A percentile compares a stretch with the other conserved stretches of the same genome.
Evolutionary conservation across 129 eudicot species (phyloP).

Genomic region (Kitagawia praeruptora): DNA sequence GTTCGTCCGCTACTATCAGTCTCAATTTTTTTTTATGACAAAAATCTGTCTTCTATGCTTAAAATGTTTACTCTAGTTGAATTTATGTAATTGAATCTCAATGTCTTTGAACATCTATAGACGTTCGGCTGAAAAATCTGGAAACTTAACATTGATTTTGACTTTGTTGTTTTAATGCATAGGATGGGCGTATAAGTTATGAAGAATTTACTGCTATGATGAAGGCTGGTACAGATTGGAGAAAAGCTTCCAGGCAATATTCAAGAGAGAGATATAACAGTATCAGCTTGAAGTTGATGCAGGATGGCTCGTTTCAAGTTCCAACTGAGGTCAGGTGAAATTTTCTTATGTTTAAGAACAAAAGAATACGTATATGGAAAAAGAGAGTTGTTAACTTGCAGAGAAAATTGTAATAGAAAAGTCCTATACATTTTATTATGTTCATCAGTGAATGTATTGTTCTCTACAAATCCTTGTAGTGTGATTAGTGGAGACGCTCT

Average conservation of each 20-base stretch:
- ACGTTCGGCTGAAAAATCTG: background rate
- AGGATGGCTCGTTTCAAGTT: constrained; percentile 49
- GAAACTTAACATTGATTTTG: background rate
- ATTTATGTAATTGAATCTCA: background rate
- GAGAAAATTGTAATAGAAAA: background rate
- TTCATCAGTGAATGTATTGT: constrained; percentile 1
- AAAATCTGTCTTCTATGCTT: background rate
- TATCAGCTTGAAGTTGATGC: constrained; percentile 55
- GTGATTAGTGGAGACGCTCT: background rate
- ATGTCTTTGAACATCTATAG: background rate
- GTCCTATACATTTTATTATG: background rate
- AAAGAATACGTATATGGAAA: background rate
- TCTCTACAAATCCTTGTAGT: background rate
- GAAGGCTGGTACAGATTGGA: constrained; percentile 90
- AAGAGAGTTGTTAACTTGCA: background rate
- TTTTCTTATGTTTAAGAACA: background rate
- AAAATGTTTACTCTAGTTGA: background rate
- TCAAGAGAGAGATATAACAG: constrained; percentile 61
- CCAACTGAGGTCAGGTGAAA: constrained; percentile 28
- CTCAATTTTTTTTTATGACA: background rate
- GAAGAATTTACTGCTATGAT: constrained; percentile 82
- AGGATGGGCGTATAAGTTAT: constrained; percentile 86
- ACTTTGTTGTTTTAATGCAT: constrained; percentile 8
- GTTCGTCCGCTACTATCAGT: background rate
- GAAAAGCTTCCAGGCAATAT: constrained; percentile 80